Conservation (phyloP, 495 filamentous ascomycete genomes). For the Daldinia grandis region DNA sequence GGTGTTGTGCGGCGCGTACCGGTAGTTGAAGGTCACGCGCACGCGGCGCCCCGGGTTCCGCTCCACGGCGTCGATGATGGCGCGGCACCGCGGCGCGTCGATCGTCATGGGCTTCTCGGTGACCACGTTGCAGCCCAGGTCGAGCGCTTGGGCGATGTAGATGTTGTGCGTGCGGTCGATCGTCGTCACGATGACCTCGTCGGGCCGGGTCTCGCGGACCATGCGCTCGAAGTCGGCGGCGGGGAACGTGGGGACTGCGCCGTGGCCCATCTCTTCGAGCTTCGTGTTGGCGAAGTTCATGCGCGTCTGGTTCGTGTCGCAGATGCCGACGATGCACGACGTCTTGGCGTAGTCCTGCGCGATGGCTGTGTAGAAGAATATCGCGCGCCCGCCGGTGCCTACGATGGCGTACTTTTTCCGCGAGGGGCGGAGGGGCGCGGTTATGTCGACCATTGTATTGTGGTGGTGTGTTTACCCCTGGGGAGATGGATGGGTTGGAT, state of each 20-base stretch:
- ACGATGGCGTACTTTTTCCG: conserved; percentile 55
- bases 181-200: conserved; percentile 66
- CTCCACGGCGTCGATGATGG: conserved; percentile 56
- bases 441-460: conserved; percentile 38
- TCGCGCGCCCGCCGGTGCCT: conserved; percentile 55
- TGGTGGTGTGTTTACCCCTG: not conserved
- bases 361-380: conserved; percentile 67
- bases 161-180: conserved; percentile 66
- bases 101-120: conserved; percentile 70
- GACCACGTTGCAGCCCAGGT: conserved; percentile 64
- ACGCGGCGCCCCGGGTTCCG: conserved; percentile 48
- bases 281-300: conserved; percentile 54
- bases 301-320: conserved; percentile 59
- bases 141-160: conserved; percentile 64
- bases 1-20: conserved; percentile 62
- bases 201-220: conserved; percentile 61
- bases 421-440: conserved; percentile 17
- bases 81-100: conserved; percentile 60
- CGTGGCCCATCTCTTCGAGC: conserved; percentile 48
- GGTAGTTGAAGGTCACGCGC: conserved; percentile 61
- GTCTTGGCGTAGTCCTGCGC: conserved; percentile 56
- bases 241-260: conserved; percentile 57
- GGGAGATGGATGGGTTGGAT: not conserved
- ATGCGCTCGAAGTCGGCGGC: conserved; percentile 63
- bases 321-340: conserved; percentile 59